Evolutionary conservation across 2,329 filamentous ascomycete genomes (phyloP).

Genomic region (Beauveria scarabaeidicola): DNA sequence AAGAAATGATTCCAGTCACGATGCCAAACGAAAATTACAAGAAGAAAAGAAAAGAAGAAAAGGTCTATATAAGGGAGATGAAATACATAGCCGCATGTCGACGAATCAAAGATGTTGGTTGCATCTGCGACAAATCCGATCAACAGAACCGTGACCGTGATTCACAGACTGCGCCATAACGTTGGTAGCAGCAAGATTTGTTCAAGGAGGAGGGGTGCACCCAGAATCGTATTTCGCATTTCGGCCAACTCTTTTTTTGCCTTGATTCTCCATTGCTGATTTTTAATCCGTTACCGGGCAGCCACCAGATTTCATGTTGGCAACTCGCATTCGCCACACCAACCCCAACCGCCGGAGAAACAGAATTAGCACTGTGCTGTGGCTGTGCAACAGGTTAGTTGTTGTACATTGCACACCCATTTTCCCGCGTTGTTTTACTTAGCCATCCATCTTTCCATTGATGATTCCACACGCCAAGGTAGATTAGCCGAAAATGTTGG

Average conservation of each 20-base stretch:
- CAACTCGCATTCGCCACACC: not conserved
- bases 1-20: no score
- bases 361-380: not conserved
- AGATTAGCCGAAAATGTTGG: not conserved
- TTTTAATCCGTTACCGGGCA: not conserved
- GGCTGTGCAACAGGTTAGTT: no score
- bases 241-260: not conserved
- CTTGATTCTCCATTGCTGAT: not conserved
- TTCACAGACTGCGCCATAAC: not conserved
- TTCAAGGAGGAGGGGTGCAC: not conserved
- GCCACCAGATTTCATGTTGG: not conserved
- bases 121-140: not conserved
- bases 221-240: not conserved
- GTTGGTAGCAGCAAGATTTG: not conserved
- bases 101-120: not conserved
- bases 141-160: not conserved
- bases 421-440: no score
- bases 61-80: no score
- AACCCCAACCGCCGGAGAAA: not conserved
- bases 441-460: no score
- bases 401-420: no score
- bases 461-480: no score
- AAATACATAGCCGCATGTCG: not conserved
- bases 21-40: no score
- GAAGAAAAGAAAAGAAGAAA: not conserved